Evolutionary conservation across 2,329 filamentous ascomycete genomes (phyloP).

Genomic region (Chaetomium strumarium): DNA sequence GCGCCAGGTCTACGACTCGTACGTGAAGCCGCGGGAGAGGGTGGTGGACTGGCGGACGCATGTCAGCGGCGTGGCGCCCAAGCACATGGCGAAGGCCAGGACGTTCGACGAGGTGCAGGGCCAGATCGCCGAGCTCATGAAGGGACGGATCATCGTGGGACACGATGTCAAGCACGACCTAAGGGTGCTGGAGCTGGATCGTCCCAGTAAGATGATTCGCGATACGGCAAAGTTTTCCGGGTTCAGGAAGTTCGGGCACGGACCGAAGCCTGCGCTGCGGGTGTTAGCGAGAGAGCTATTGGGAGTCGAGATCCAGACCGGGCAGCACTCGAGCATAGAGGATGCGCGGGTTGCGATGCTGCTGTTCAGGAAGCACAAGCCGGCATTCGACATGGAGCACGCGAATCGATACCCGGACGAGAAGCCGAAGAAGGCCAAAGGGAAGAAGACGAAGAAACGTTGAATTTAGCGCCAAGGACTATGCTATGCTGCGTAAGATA

Average conservation of each 20-base stretch:
- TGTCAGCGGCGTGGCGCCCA: slow-evolving; percentile 74
- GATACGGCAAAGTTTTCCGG: slow-evolving; percentile 75
- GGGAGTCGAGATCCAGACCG: slow-evolving; percentile 56
- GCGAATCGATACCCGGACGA: slow-evolving; percentile 55
- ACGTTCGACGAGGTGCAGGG: slow-evolving; percentile 71
- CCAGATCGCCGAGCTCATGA: slow-evolving; percentile 62
- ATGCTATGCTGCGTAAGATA: not conserved
- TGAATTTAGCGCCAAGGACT: slow-evolving; percentile 20
- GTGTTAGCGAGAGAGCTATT: slow-evolving; percentile 52
- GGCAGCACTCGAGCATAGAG: slow-evolving; percentile 60
- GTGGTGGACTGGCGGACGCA: slow-evolving; percentile 88
- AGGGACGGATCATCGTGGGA: slow-evolving; percentile 69
- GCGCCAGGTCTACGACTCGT: slow-evolving; percentile 88
- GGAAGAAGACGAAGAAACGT: slow-evolving; percentile 36
- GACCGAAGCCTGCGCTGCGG: slow-evolving; percentile 62
- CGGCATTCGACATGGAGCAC: slow-evolving; percentile 77
- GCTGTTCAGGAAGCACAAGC: slow-evolving; percentile 76
- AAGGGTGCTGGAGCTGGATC: slow-evolving; percentile 67
- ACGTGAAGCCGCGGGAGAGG: slow-evolving; percentile 68
- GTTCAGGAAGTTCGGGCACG: slow-evolving; percentile 64
- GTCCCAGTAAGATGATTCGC: slow-evolving; percentile 71
- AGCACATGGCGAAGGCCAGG: slow-evolving; percentile 64
- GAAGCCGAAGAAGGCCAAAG: slow-evolving; percentile 34
- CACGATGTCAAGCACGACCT: slow-evolving; percentile 80
- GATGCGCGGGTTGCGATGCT: slow-evolving; percentile 90